phyloP scores from a whole-genome alignment of 805 yeast species.

The Metschnikowia borealis region DNA sequence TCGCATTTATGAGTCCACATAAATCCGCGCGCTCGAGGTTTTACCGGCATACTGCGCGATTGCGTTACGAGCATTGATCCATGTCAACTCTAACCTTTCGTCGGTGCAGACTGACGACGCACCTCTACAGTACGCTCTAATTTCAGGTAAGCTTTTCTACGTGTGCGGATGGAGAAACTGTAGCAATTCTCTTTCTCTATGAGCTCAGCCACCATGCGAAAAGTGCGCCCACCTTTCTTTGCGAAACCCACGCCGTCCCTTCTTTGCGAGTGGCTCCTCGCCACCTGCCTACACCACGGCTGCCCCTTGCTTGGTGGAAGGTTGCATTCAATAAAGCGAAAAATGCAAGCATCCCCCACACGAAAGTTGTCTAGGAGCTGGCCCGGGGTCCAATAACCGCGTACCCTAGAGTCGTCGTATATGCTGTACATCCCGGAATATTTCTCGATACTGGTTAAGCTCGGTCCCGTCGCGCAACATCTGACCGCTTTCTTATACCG shows the following conservation, averaged over 20 bases:
- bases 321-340: not conserved
- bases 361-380: not conserved
- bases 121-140: not conserved
- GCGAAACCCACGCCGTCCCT: not conserved
- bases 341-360: not conserved
- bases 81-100: constrained; percentile 2
- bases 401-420: not conserved
- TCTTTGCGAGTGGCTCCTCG: too few relatives aligned
- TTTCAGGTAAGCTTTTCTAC: not conserved
- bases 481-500: not conserved
- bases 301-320: not conserved
- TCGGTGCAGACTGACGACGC: not conserved
- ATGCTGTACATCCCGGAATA: not conserved
- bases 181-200: not conserved
- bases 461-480: not conserved
- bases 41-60: constrained; percentile 1
- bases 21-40: constrained; percentile 2
- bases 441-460: not conserved
- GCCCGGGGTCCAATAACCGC: not conserved
- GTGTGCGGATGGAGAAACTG: not conserved
- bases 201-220: not conserved
- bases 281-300: too few relatives aligned
- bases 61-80: not conserved
- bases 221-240: not conserved
- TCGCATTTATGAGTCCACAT: not conserved